Percentiles rank a stretch among this genome's conserved stretches.
Evolutionary conservation across 371 early-diverging fungal genomes (phyloP).

Genomic region (Haplosporangium sp.): DNA sequence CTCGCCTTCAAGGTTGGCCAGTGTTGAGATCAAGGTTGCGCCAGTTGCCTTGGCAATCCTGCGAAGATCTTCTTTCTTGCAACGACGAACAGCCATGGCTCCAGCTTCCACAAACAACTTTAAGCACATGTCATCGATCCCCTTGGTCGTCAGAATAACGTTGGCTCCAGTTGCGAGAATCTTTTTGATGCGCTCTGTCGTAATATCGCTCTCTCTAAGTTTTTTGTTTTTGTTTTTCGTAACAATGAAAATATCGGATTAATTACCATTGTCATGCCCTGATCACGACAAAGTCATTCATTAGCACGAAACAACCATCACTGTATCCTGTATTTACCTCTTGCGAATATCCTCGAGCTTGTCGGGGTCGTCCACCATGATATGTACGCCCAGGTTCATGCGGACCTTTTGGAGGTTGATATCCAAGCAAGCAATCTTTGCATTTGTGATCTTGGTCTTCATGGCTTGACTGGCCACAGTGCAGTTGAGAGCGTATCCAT

Average conservation of each 20-base stretch:
- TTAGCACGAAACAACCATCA: too few species aligned
- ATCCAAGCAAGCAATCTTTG: conserved; percentile 99
- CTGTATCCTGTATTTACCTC: too few species aligned
- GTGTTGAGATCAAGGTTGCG: conserved; percentile 93
- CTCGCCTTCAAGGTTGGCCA: conserved; percentile 98
- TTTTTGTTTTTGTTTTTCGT: too few species aligned
- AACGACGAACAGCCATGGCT: conserved; percentile 95
- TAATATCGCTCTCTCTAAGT: conserved; percentile 98
- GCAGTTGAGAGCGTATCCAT: conserved; percentile 99
- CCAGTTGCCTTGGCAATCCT: conserved; percentile 99
- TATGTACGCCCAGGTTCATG: conserved; percentile 98
- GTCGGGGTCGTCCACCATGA: conserved; percentile 98
- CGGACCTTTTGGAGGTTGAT: conserved; percentile 99
- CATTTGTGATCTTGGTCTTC: conserved; percentile 87
- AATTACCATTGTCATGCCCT: too few species aligned
- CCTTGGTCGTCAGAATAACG: conserved; percentile 99
- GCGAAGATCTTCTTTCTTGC: conserved; percentile 97
- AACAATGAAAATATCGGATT: too few species aligned
- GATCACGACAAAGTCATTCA: too few species aligned
- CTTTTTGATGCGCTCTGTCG: conserved; percentile 96
- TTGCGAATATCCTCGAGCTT: conserved; percentile 98
- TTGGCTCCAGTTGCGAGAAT: conserved; percentile 98
- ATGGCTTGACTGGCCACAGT: conserved; percentile 98
- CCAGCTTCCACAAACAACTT: conserved; percentile 98
- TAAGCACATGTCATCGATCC: conserved; percentile 99